These are phyloP conservation scores for Aspergillus glaucus DNA, from an alignment of 2,329 filamentous ascomycete genomes.

Conservation along the genomic window DNA sequence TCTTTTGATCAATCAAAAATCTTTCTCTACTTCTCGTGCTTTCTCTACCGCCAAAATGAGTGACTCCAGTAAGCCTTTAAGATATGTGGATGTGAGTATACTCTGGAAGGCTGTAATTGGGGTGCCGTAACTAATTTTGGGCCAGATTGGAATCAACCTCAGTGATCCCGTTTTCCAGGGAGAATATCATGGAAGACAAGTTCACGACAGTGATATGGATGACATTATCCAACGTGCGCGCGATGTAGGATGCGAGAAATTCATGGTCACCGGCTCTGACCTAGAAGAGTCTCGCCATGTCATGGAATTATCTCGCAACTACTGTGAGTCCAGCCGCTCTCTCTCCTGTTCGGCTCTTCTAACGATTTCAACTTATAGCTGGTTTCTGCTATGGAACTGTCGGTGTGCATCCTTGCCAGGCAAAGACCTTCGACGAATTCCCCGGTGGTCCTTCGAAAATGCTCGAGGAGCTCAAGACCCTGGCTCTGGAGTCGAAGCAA, in stretches of 20 bases:
- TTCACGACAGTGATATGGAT: slow-evolving; percentile 39
- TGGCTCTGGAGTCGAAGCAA: slow-evolving; percentile 57
- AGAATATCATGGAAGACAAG: slow-evolving; percentile 70
- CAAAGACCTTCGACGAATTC: slow-evolving; percentile 65
- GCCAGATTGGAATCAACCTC: slow-evolving; percentile 83
- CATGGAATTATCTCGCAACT: slow-evolving; percentile 63
- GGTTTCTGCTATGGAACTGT: slow-evolving; percentile 82
- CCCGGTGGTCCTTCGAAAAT: slow-evolving; percentile 39
- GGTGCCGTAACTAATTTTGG: slow-evolving; percentile 8
- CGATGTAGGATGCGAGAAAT: slow-evolving; percentile 74
- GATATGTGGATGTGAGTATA: slow-evolving; percentile 43
- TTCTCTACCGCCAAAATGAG: slow-evolving; percentile 24
- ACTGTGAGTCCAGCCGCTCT: slow-evolving; percentile 52
- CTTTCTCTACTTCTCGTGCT: slow-evolving; percentile 7
- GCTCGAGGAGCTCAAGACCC: slow-evolving; percentile 53
- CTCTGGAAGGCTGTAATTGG: neutral
- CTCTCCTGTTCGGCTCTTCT: slow-evolving; percentile 10
- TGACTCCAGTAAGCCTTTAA: slow-evolving; percentile 28
- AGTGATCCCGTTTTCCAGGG: slow-evolving; percentile 87
- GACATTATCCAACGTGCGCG: slow-evolving; percentile 73
- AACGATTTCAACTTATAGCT: slow-evolving; percentile 43
- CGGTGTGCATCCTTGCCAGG: slow-evolving; percentile 88
- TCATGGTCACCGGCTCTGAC: slow-evolving; percentile 91
- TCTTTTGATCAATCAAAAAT: slow-evolving; percentile 1
- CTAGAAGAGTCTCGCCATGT: slow-evolving; percentile 70